Evolutionary conservation across 371 early-diverging fungal species (phyloP).

Genomic region (Mucor piriformis): DNA sequence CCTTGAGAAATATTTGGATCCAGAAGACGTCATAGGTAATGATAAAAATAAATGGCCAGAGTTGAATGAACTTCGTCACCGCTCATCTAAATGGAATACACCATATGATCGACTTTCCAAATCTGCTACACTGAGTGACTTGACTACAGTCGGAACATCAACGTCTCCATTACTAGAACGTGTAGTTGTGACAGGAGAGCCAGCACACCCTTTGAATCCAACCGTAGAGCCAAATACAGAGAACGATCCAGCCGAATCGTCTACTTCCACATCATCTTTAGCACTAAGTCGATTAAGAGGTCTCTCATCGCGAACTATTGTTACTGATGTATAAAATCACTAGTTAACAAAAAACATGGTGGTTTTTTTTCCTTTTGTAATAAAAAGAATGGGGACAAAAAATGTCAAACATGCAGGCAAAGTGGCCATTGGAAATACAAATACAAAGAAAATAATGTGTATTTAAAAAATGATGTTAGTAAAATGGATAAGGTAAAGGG

Average conservation of each 20-base stretch:
- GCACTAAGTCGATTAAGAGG: slow-evolving; percentile 22
- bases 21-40: slow-evolving; percentile 10
- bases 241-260: neutral
- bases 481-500: too few species aligned
- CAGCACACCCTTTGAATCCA: neutral
- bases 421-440: too few species aligned
- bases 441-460: too few species aligned
- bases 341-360: too few species aligned
- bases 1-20: slow-evolving; percentile 19
- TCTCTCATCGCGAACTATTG: slow-evolving; percentile 13
- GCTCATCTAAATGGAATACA: neutral
- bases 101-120: slow-evolving; percentile 17
- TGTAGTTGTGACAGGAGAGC: neutral
- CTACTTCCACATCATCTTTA: slow-evolving; percentile 7
- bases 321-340: too few species aligned
- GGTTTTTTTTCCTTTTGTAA: too few species aligned
- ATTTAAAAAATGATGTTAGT: too few species aligned
- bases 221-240: neutral
- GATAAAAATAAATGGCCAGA: slow-evolving; percentile 15
- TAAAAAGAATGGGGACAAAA: too few species aligned
- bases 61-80: slow-evolving; percentile 3
- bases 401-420: too few species aligned
- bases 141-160: slow-evolving; percentile 16
- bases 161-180: slow-evolving; percentile 8
- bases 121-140: slow-evolving; percentile 14